phyloP scores from a whole-genome alignment of 176 grass and related monocot genomes.

The Pharus latifolius region DNA sequence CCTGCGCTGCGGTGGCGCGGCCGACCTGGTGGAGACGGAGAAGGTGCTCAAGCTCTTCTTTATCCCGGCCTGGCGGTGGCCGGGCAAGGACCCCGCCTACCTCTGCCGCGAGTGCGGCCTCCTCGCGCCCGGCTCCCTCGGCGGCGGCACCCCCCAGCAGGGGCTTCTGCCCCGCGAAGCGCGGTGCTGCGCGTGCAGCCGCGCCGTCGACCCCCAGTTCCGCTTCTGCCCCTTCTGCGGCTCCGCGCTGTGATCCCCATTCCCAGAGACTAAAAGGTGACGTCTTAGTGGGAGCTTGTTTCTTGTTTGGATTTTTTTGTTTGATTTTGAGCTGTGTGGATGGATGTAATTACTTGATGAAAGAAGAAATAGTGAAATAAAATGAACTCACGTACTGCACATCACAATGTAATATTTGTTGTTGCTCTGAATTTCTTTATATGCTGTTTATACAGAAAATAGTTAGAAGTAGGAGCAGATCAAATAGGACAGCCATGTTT shows the following conservation, averaged over 20 bases:
- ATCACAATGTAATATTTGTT: too few relatives aligned
- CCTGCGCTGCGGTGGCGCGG: slow-evolving; percentile 52
- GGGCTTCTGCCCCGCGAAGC: slow-evolving; percentile 1
- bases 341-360: too few relatives aligned
- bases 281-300: too few relatives aligned
- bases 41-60: slow-evolving; percentile 90
- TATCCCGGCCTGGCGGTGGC: slow-evolving; percentile 71
- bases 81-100: slow-evolving; percentile 51
- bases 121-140: slow-evolving; percentile 55
- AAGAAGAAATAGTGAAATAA: too few relatives aligned
- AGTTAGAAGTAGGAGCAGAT: too few relatives aligned
- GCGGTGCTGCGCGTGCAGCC: slow-evolving; percentile 47
- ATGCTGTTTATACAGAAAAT: too few relatives aligned
- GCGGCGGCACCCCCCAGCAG: background rate
- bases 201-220: slow-evolving; percentile 68
- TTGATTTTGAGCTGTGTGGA: too few relatives aligned
- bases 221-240: slow-evolving; percentile 97
- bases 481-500: too few relatives aligned
- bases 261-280: too few relatives aligned
- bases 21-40: slow-evolving; percentile 79
- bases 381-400: too few relatives aligned
- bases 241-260: slow-evolving; percentile 49
- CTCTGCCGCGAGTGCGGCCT: slow-evolving; percentile 71
- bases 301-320: too few relatives aligned
- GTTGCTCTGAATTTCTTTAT: too few relatives aligned